Evolutionary conservation across 108 stramenopile genomes (phyloP), one percentile per base, ranked within the genome.

Genomic region (Bacterosira constricta): DNA sequence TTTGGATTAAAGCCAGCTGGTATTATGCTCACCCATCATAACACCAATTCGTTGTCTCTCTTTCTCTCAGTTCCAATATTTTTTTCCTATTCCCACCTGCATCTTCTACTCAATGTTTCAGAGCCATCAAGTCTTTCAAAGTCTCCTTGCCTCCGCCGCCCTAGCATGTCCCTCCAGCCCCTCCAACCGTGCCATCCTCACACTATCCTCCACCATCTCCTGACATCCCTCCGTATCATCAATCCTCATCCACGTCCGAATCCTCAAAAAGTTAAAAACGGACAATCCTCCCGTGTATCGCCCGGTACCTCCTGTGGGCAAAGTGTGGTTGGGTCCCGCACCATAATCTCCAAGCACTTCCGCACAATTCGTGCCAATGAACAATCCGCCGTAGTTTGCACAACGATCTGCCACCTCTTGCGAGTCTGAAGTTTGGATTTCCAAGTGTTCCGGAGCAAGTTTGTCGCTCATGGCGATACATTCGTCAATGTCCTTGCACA

Each of bases 321-420:
- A 77, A 8, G 98, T 98, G 80, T 99, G 99, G 85, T 99, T 99
- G 6, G 99, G 99, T 27, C 99, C 99, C 9, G 97, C 97, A 25
- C 98, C 99, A 68, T 99, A 99, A 81, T 99, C 99, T 46, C 99
- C 99, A 41, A 99, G 68, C 6, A 99, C 99, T 84, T 99, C 99
- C 13, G 99, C 98, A 2, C 97, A 93, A 63, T 95, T 77, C 18
- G 81, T 72, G 7, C 99, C 99, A 55, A 99, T 84, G 69, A 99
- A 99, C 49, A 98, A 75, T 6, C 97, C 98, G 20, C 99, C 99
- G 73, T 98, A 99, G 73, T 96, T 95, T 10, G 65, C 71, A 66
- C 96, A 97, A 11, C 64, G 55, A 29, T 83, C 46, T 11, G 84
- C 94, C 20, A 95, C 88, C 13, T 71, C 85, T 75, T 84, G 71